Base-by-base conservation (phyloP, 129 eudicot genomes). In the Pseudognaphalium luteoalbum region DNA sequence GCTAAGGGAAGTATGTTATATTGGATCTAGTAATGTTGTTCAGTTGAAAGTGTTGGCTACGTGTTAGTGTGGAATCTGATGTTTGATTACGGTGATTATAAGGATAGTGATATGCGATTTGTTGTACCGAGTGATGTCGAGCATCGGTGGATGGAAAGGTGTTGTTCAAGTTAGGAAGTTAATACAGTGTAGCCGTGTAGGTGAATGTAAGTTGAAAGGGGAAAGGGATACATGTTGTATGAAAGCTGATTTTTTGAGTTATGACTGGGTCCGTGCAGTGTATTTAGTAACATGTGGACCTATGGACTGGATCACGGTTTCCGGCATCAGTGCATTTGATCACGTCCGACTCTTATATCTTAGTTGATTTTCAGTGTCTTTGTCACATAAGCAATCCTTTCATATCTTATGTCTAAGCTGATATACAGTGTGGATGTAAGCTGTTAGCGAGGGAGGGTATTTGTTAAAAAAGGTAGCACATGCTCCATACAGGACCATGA, bases 21-120 rank as follows among this genome's bases (percentile, higher is more conserved):
- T n/a, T 33, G 66, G 51, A 72, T 52, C 25, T 21, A 70, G 28
- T 15, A 29, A 70, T 70, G 61, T 50, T 70, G 62, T 47, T 70
- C 5, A 47, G 54, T 47, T 47, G 54, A 47, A 47, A 47, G 54
- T 47, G 17, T 42, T 42, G 12, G 50, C 14, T 9, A 42, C 15
- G 3, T 42, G 54, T 14, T 14, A 47, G 3, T 47, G 54, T 47
- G 54, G 17, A 47, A 47, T 47, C 54, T 47, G 54, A 47, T 12
- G 54, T 11, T 47, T 14, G 54, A 47, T 47, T 47, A 47, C 12
- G 54, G 47, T 41, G 47, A 41, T 41, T 14, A 2, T 41, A 41
- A 41, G 14, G n/a, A 47, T 12, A 12, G 54, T 14, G 47, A 47
- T 47, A 47, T 47, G 54, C 16, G 6, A 14, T 47, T 47, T 47